phyloP scores from a whole-genome alignment of 257 asterid genomes.

The Solanum medicagineum region DNA sequence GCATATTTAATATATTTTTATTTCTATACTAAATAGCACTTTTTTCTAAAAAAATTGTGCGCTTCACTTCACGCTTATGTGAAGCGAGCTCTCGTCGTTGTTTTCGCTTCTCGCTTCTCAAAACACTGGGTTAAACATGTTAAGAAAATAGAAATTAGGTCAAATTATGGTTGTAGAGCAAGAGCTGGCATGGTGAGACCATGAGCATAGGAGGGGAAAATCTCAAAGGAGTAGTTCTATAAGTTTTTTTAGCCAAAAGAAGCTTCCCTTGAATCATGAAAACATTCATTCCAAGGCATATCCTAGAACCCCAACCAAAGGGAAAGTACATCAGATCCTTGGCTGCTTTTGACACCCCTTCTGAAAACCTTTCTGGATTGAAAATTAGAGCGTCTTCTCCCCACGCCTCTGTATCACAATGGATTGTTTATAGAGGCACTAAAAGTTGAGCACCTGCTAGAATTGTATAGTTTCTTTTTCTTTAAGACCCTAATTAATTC shows the following conservation, averaged over 20 bases:
- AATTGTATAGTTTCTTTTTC: too few species aligned
- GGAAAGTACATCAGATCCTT: not conserved
- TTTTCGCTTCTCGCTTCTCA: too few species aligned
- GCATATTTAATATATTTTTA: too few species aligned
- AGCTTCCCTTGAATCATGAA: not conserved
- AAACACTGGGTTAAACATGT: too few species aligned
- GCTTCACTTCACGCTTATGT: too few species aligned
- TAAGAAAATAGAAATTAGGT: too few species aligned
- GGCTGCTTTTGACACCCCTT: not conserved
- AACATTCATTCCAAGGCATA: not conserved
- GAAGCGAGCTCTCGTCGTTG: fast-evolving
- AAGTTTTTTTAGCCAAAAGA: not conserved
- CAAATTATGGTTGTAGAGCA: not conserved
- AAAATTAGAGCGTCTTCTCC: not conserved
- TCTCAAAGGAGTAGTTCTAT: not conserved
- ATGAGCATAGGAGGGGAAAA: not conserved
- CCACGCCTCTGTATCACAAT: too few species aligned
- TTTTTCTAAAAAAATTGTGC: too few species aligned
- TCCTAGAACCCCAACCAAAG: conserved; percentile 5
- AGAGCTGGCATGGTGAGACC: not conserved
- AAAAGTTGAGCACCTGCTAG: too few species aligned
- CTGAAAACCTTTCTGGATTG: conserved; percentile 3
- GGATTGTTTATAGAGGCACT: too few species aligned
- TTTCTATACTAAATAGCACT: too few species aligned
- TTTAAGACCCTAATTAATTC: too few species aligned